These are phyloP conservation scores for Cocos nucifera DNA, from an alignment of 176 grass and related monocot species.

Conservation along the genomic window DNA sequence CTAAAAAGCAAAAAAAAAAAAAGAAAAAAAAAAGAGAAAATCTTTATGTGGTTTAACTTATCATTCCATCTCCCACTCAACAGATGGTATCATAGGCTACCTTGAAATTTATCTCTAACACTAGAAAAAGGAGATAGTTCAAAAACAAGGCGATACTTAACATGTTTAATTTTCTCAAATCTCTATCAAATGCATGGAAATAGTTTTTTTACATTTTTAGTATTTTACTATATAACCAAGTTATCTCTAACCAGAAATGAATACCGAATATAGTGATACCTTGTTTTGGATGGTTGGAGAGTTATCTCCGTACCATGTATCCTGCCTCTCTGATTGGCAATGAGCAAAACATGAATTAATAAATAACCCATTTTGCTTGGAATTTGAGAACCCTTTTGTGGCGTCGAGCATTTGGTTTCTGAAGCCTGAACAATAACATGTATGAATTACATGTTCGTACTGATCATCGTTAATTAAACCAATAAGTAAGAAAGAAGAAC, in stretches of 20 bases:
- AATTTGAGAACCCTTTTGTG: constrained; percentile 29
- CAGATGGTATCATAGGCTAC: too few relatives aligned
- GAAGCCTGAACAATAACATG: constrained; percentile 36
- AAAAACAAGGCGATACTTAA: too few relatives aligned
- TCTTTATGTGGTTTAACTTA: too few relatives aligned
- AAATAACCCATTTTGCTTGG: constrained; percentile 41
- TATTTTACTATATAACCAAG: background rate
- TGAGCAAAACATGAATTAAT: constrained; percentile 62
- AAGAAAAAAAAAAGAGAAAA: too few relatives aligned
- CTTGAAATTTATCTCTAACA: too few relatives aligned
- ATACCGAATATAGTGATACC: background rate
- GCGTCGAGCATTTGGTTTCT: constrained; percentile 58
- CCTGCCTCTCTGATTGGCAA: constrained; percentile 34
- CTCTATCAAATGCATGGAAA: too few relatives aligned
- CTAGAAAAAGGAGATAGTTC: too few relatives aligned
- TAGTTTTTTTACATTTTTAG: background rate
- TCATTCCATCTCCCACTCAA: too few relatives aligned
- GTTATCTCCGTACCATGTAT: constrained; percentile 30
- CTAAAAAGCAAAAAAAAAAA: too few relatives aligned
- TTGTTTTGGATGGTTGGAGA: constrained; percentile 42
- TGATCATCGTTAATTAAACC: too few relatives aligned
- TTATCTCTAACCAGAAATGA: background rate
- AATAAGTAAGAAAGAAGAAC: background rate
- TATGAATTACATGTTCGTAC: background rate
- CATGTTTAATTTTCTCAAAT: too few relatives aligned